These are phyloP conservation scores for Cytospora piceae DNA, from an alignment of 2,329 filamentous ascomycete genomes.

Conservation along the genomic window DNA sequence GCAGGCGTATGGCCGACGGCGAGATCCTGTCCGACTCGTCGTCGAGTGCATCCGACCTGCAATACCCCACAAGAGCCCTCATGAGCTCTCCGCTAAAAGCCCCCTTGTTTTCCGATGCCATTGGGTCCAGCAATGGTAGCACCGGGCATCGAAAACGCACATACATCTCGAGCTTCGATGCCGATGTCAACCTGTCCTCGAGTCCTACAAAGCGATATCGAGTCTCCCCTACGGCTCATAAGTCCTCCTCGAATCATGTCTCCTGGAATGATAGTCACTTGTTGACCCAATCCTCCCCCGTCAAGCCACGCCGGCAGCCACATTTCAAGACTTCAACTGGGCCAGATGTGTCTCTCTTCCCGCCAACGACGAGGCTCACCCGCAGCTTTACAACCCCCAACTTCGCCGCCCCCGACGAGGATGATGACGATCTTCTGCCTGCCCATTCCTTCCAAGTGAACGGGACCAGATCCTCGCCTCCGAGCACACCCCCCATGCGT, in stretches of 20 bases:
- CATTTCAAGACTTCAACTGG: constrained; percentile 74
- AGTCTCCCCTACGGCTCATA: constrained; percentile 62
- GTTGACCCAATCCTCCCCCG: constrained; percentile 83
- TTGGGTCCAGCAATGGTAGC: constrained; percentile 71
- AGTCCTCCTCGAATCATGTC: constrained; percentile 58
- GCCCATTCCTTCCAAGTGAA: constrained; percentile 71
- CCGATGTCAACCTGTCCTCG: constrained; percentile 52
- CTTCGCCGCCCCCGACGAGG: constrained; percentile 69
- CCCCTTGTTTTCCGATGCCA: constrained; percentile 81
- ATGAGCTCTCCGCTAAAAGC: constrained; percentile 86
- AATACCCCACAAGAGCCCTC: constrained; percentile 68
- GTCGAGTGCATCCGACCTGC: constrained; percentile 78
- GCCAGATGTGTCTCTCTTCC: constrained; percentile 79
- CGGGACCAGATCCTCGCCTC: constrained; percentile 69
- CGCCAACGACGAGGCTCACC: constrained; percentile 69
- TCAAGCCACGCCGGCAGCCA: constrained; percentile 74
- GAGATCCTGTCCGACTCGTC: constrained; percentile 87
- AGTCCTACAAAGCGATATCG: constrained; percentile 73
- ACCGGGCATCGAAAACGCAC: constrained; percentile 68
- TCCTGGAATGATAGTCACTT: constrained; percentile 79
- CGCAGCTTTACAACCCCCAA: constrained; percentile 64
- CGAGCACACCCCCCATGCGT: constrained; percentile 77
- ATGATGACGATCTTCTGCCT: constrained; percentile 82
- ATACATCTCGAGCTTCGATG: constrained; percentile 62
- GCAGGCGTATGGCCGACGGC: constrained; percentile 69